Evolutionary conservation across 75 land plant species (phyloP).

Genomic region (Sequoiadendron giganteum): DNA sequence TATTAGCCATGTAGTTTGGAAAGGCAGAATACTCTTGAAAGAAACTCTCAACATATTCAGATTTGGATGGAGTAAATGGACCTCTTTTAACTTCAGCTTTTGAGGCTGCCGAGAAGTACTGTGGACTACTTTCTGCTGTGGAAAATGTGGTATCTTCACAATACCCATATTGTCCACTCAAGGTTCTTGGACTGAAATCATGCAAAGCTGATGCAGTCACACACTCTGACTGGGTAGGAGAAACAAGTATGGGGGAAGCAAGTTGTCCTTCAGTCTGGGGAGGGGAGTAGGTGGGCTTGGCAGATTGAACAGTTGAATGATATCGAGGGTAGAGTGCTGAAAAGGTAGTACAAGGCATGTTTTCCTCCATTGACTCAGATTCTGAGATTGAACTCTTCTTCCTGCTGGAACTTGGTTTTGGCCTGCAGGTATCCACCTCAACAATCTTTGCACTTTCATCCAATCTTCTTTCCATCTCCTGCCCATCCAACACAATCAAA

Average conservation of each 20-base stretch:
- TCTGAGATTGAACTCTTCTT: slow-evolving; percentile 39
- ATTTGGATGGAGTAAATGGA: slow-evolving; percentile 23
- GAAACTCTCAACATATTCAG: slow-evolving; percentile 40
- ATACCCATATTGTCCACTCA: slow-evolving; percentile 53
- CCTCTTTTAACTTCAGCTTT: slow-evolving; percentile 18
- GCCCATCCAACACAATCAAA: slow-evolving; percentile 12
- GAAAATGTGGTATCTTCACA: slow-evolving; percentile 59
- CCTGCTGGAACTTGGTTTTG: slow-evolving; percentile 26
- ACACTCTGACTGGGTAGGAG: slow-evolving; percentile 46
- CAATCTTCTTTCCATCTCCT: slow-evolving; percentile 44
- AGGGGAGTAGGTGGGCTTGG: neutral
- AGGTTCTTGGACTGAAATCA: slow-evolving; percentile 61
- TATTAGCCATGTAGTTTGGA: slow-evolving; percentile 96
- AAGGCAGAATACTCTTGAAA: slow-evolving; percentile 46
- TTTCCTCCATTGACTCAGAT: slow-evolving; percentile 22
- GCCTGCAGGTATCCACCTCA: slow-evolving; percentile 59
- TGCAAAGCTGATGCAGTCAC: slow-evolving; percentile 26
- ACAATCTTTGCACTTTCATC: slow-evolving; percentile 77
- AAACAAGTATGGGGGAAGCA: slow-evolving; percentile 14
- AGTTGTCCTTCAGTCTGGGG: slow-evolving; percentile 11
- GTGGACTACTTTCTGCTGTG: slow-evolving; percentile 76
- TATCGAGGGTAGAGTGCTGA: neutral
- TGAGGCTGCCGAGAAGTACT: slow-evolving; percentile 38
- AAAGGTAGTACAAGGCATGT: neutral
- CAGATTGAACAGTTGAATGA: neutral